phyloP scores from a whole-genome alignment of 2,329 filamentous ascomycete species.

The Pseudocercospora pini-densiflorae region DNA sequence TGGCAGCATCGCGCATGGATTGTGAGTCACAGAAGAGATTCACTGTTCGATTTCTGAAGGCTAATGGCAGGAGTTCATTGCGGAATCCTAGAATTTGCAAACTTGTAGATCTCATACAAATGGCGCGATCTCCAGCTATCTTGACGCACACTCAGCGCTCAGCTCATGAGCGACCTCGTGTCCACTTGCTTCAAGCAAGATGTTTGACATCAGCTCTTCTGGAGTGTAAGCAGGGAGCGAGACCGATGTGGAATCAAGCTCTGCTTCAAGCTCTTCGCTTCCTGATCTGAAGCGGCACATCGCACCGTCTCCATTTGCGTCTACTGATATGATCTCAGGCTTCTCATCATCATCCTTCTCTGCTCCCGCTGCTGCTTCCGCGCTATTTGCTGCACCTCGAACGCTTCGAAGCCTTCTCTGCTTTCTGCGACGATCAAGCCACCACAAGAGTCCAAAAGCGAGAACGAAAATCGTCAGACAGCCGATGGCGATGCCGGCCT shows the following conservation, averaged over 20 bases:
- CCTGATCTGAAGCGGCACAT: neutral
- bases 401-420: neutral
- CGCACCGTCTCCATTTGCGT: neutral
- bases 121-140: too few species aligned
- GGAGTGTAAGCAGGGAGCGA: neutral
- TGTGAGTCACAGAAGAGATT: too few species aligned
- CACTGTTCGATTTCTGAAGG: too few species aligned
- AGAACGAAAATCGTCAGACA: too few species aligned
- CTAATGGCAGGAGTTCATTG: too few species aligned
- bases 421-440: neutral
- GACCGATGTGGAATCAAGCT: neutral
- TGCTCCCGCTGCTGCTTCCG: neutral
- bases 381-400: too few species aligned
- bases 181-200: neutral
- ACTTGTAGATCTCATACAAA: too few species aligned
- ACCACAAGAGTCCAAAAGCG: too few species aligned
- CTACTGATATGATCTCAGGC: neutral
- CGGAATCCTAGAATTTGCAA: too few species aligned
- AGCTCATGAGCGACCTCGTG: neutral
- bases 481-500: too few species aligned
- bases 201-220: neutral
- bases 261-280: neutral
- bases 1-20: too few species aligned
- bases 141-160: neutral
- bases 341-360: neutral